Base-by-base conservation (phyloP, 2,329 filamentous ascomycete genomes). In the Aspergillus quadricinctus region DNA sequence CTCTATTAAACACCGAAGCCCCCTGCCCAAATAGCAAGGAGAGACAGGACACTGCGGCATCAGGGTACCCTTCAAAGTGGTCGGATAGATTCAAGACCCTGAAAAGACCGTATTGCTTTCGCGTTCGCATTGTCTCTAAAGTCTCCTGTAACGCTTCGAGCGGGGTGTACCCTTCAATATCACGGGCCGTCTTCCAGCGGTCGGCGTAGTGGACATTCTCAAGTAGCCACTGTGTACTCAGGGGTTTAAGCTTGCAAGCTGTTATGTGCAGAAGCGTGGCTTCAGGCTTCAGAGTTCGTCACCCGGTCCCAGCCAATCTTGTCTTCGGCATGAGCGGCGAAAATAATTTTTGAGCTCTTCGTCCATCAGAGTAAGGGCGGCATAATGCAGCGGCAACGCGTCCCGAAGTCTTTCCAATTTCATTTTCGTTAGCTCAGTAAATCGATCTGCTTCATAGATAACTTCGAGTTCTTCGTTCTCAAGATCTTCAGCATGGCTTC, bases 141-240 rank as follows among this genome's bases (percentile, higher is more conserved):
- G 61, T 52, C 50, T 61, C 53, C 58, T 68, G 56, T 8, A 74
- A 60, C 48, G 50, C 57, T 63, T 75, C 72, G 7, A 71, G 57
- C 3, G 72, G 70, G 21, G 70, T 75, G 48, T 71, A 66, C n/a
- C 69, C 69, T 48, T 68, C 50, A 52, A 61, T 50, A 57, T 74
- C 70, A 29, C 71, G 64, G 27, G 59, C 57, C 21, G 50, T 54
- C 57, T 68, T 67, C 61, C 54, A 63, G 50, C 25, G 49, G 28
- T 60, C 31, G 21, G 60, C 45, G 40, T 54, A 9, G 48, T 40
- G 55, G 41, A 60, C 49, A 58, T 62, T 61, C 11, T 64, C 51
- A 48, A 73, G 49, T 49, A 74, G 57, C 71, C 66, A 74, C 53
- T 21, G 48, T 49, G 58, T 63, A 55, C 61, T 65, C 27, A 58